Conservation (phyloP, 257 asterid species). For the Orobanche coerulescens region DNA sequence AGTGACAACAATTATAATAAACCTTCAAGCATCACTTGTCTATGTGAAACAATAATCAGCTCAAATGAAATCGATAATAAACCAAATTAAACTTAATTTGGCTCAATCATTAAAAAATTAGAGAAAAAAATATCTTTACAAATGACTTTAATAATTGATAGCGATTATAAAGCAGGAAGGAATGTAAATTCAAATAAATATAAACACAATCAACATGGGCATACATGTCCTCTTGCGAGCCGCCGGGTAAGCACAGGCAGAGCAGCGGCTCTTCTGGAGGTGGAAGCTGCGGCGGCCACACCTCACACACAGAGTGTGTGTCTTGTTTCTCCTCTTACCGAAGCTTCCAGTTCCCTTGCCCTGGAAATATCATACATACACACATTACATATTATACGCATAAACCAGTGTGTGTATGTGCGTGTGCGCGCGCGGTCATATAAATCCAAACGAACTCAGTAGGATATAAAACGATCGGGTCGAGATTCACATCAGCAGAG, state of each 20-base stretch:
- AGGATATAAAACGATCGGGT: neutral
- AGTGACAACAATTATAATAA: neutral
- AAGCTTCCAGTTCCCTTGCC: conserved; percentile 42
- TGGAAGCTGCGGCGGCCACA: too few species aligned
- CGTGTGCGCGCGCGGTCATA: too few species aligned
- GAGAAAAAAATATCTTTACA: neutral
- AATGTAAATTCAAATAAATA: neutral
- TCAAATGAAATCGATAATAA: neutral
- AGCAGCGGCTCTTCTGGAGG: too few species aligned
- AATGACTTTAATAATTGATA: neutral
- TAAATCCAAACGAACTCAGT: neutral
- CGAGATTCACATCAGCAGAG: neutral
- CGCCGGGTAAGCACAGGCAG: too few species aligned
- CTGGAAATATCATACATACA: conserved; percentile 15
- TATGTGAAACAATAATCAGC: neutral
- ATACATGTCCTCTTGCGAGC: conserved; percentile 49
- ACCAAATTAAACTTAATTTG: neutral
- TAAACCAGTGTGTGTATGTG: neutral
- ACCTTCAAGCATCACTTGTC: neutral
- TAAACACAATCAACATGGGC: neutral
- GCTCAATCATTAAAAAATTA: neutral
- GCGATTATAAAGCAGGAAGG: neutral
- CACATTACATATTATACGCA: neutral
- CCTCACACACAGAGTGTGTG: too few species aligned
- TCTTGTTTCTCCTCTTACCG: too few species aligned